A percentile compares a stretch with the other conserved stretches of the same genome.
phyloP scores from a whole-genome alignment of 2,329 filamentous ascomycete species.

The Penicillium sp. region DNA sequence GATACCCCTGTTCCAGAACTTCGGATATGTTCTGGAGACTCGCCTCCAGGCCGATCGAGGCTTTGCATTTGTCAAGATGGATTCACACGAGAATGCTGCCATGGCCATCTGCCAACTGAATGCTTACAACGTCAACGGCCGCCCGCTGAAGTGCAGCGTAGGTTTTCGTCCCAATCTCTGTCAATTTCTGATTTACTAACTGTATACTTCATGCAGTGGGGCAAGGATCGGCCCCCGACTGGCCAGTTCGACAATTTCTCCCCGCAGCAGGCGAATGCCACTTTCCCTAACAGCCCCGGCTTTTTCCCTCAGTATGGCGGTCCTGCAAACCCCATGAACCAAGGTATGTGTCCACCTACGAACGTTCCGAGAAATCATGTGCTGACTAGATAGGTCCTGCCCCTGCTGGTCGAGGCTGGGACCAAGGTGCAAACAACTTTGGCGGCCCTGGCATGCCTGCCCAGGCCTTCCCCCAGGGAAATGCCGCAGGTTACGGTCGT shows the following conservation, averaged over 20 bases:
- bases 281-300: conserved; percentile 72
- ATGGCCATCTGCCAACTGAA: conserved; percentile 99
- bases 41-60: conserved; percentile 97
- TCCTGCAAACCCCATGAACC: conserved; percentile 65
- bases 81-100: conserved; percentile 94
- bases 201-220: conserved; percentile 70
- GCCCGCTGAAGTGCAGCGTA: conserved; percentile 98
- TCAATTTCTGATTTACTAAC: conserved; percentile 25
- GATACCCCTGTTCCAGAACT: conserved; percentile 98
- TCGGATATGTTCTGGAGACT: conserved; percentile 95
- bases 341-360: conserved; percentile 47
- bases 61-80: conserved; percentile 99
- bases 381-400: conserved; percentile 51
- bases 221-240: conserved; percentile 94
- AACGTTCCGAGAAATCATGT: neutral
- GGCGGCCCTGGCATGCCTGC: conserved; percentile 48
- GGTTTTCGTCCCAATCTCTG: conserved; percentile 50
- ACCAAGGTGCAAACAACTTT: conserved; percentile 60
- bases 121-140: conserved; percentile 96
- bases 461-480: conserved; percentile 66
- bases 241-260: conserved; percentile 81
- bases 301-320: conserved; percentile 96
- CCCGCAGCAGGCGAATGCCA: conserved; percentile 72
- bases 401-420: conserved; percentile 61
- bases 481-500: conserved; percentile 82